A percentile compares a stretch with the other conserved stretches of the same genome.
These are phyloP conservation scores for Saturnispora sekii DNA, from an alignment of 805 yeast genomes.

Conservation along the genomic window DNA sequence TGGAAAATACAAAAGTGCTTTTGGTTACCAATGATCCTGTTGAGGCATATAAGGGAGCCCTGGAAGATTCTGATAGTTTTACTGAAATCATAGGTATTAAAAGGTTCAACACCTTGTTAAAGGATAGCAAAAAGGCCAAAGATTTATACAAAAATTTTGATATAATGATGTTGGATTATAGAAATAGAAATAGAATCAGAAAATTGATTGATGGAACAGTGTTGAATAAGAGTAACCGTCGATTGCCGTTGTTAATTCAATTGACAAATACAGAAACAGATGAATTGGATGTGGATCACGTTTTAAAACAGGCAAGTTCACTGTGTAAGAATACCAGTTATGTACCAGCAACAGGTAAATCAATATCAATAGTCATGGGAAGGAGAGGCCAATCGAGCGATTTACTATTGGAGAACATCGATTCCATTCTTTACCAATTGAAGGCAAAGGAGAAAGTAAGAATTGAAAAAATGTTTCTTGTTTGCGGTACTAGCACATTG, in stretches of 20 bases:
- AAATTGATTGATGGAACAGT: conserved; percentile 42
- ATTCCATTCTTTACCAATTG: conserved; percentile 41
- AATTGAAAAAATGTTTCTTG: conserved; percentile 7
- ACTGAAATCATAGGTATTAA: conserved; percentile 51
- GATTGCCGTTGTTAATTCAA: conserved; percentile 59
- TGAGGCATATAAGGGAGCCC: conserved; percentile 41
- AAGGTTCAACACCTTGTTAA: conserved; percentile 39
- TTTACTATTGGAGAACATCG: conserved; percentile 42
- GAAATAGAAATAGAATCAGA: conserved; percentile 55
- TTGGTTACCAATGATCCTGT: conserved; percentile 71
- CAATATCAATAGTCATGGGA: conserved; percentile 54
- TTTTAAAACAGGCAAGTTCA: conserved; percentile 53
- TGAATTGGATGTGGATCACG: conserved; percentile 58
- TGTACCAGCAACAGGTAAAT: conserved; percentile 51
- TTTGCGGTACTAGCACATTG: conserved; percentile 1
- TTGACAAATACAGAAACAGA: conserved; percentile 43
- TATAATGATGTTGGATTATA: conserved; percentile 56
- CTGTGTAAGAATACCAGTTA: conserved; percentile 55
- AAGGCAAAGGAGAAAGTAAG: conserved; percentile 16
- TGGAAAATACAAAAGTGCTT: conserved; percentile 42
- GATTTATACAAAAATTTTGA: conserved; percentile 54
- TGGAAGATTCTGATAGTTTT: conserved; percentile 44
- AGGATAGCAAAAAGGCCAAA: conserved; percentile 35
- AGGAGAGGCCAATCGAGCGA: conserved; percentile 34
- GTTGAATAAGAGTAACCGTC: conserved; percentile 56